A percentile compares a stretch with the other conserved stretches of the same genome.
Conservation (phyloP, 148 eudicot genomes). For the Bassia scoparia region DNA sequence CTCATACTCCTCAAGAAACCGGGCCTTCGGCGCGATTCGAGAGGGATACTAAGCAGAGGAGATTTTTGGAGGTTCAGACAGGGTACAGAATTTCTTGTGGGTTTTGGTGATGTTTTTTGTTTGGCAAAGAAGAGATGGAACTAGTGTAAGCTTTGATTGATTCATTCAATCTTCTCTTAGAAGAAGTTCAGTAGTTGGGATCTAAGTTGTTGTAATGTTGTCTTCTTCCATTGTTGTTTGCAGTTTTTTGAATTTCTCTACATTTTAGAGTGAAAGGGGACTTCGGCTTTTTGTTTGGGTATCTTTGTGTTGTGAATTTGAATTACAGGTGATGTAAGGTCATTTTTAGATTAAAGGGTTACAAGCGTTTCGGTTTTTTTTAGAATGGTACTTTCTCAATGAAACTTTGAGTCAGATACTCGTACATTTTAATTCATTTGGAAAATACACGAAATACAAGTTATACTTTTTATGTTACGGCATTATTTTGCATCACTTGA, state of each 20-base stretch:
- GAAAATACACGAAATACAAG: no score
- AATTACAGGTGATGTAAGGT: constrained; percentile 42
- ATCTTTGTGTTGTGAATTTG: constrained; percentile 23
- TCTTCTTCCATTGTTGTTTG: constrained; percentile 46
- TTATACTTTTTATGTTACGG: no score
- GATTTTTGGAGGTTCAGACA: constrained; percentile 53
- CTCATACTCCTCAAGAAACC: constrained; percentile 32
- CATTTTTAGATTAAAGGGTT: constrained; percentile 19
- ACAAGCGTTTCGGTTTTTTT: neutral
- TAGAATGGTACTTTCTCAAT: no score
- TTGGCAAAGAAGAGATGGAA: constrained; percentile 56
- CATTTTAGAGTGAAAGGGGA: neutral
- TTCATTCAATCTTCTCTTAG: constrained; percentile 62
- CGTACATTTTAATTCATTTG: no score
- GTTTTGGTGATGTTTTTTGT: constrained; percentile 33
- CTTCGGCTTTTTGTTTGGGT: neutral
- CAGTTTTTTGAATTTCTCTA: neutral
- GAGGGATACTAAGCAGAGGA: constrained; percentile 66
- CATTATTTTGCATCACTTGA: no score
- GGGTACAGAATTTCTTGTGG: constrained; percentile 28
- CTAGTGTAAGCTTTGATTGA: constrained; percentile 56
- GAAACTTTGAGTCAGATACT: no score
- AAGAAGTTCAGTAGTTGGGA: constrained; percentile 77
- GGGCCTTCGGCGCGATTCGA: constrained; percentile 81
- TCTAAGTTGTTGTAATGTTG: constrained; percentile 55